Conservation (phyloP, 1,284 basidiomycete species). For the Exobasidium cylindrosporum region DNA sequence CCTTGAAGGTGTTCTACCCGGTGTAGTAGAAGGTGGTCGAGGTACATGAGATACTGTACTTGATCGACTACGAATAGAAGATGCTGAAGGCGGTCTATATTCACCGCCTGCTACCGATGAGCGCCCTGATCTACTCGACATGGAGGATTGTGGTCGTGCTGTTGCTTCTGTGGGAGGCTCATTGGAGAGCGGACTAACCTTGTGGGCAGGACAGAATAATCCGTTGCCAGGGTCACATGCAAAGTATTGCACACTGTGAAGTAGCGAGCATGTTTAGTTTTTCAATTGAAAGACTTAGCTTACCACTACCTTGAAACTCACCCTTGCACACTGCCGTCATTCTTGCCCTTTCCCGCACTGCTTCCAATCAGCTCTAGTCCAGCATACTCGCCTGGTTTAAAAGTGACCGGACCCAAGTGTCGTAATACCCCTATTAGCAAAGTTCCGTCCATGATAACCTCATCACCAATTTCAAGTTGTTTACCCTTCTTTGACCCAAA, state of each 20-base stretch:
- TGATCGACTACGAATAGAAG: slow-evolving; percentile 26
- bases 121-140: slow-evolving; percentile 39
- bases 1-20: slow-evolving; percentile 17
- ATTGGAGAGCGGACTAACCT: slow-evolving; percentile 60
- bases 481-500: background rate
- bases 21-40: slow-evolving; percentile 29
- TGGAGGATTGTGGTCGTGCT: slow-evolving; percentile 45
- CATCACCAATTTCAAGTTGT: slow-evolving; percentile 13
- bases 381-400: slow-evolving; percentile 43
- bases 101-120: slow-evolving; percentile 16
- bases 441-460: slow-evolving; percentile 9
- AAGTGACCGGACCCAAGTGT: slow-evolving; percentile 44
- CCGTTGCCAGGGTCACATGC: slow-evolving; percentile 78
- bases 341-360: slow-evolving; percentile 80
- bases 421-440: slow-evolving; percentile 40
- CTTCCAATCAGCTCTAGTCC: slow-evolving; percentile 50
- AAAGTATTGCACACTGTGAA: slow-evolving; percentile 76
- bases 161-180: slow-evolving; percentile 41
- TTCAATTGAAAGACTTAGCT: background rate
- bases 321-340: slow-evolving; percentile 85
- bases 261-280: too few relatives aligned
- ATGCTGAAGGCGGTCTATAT: slow-evolving; percentile 13
- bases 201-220: slow-evolving; percentile 79
- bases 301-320: slow-evolving; percentile 58
- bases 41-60: slow-evolving; percentile 23